phyloP scores from a whole-genome alignment of 2,329 filamentous ascomycete species.

The Neofusicoccum kwambonambiense region DNA sequence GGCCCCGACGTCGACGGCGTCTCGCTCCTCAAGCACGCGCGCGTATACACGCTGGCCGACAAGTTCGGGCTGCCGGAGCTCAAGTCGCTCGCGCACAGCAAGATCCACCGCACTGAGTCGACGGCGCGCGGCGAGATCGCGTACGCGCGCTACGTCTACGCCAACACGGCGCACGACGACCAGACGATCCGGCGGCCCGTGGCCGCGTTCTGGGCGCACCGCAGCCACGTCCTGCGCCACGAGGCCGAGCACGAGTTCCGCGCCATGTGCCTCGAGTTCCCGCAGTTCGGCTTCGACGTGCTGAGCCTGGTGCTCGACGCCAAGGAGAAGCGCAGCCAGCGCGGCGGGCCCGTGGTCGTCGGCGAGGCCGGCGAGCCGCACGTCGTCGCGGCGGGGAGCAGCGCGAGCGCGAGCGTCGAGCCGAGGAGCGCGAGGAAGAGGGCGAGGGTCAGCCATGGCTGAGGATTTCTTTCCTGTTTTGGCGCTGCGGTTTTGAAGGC shows the following conservation, averaged over 20 bases:
- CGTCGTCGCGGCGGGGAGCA: background rate
- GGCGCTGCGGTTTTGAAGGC: background rate
- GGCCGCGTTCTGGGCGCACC: slow-evolving; percentile 85
- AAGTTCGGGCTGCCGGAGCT: slow-evolving; percentile 67
- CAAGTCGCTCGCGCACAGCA: slow-evolving; percentile 75
- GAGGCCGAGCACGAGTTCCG: slow-evolving; percentile 87
- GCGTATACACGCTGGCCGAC: slow-evolving; percentile 84
- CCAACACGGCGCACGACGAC: slow-evolving; percentile 69
- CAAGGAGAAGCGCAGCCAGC: slow-evolving; percentile 44
- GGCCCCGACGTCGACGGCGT: slow-evolving; percentile 73
- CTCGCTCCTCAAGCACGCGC: slow-evolving; percentile 83
- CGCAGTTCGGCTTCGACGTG: slow-evolving; percentile 91
- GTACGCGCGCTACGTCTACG: slow-evolving; percentile 89
- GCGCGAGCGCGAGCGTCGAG: slow-evolving; percentile 10
- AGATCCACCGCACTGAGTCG: slow-evolving; percentile 88
- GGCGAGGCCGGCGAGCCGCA: slow-evolving; percentile 8
- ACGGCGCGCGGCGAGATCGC: slow-evolving; percentile 87
- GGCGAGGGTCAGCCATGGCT: slow-evolving; percentile 31
- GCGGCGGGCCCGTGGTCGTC: slow-evolving; percentile 19
- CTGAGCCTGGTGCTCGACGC: slow-evolving; percentile 62
- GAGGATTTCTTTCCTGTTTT: background rate
- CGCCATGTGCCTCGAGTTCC: slow-evolving; percentile 80
- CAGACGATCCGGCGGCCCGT: slow-evolving; percentile 74
- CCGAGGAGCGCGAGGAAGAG: slow-evolving; percentile 38
- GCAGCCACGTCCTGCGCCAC: slow-evolving; percentile 76